Base-by-base conservation (phyloP, 2,329 filamentous ascomycete species). In the Trichophyton benhamiae region DNA sequence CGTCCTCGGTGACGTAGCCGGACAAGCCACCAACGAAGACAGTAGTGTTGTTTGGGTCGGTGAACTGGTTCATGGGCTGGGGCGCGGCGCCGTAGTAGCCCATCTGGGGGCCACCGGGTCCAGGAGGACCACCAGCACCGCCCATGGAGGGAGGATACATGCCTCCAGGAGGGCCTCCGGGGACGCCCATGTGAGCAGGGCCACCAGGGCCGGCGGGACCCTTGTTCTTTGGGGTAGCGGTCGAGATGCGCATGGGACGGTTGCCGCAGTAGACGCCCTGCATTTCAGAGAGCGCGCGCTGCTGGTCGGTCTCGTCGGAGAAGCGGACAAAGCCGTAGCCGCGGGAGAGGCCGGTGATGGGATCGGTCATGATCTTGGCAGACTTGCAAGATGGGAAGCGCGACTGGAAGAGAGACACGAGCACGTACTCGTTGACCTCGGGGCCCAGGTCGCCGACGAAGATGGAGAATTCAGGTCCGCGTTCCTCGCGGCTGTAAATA, bases 331-430 rank as follows among this genome's bases (percentile, higher is more conserved):
- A 99, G 55, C 94, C 94, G 71, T 99, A 99, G 61, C 94, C 94
- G 65, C 94, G 91, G 66, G 91, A 96, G 83, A 97, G 92, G 69
- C 94, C 94, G 66, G 88, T 95, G 77, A 97, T 94, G 64, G 94
- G 92, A 72, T 99, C 94, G 64, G 92, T 96, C 94, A 99, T 99
- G 77, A 99, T 99, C 83, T 99, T 99, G 71, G 94, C 94, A 42
- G 91, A 96, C 81, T 97, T 97, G 88, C 92, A 97, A 7, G 91
- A 95, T 0, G 88, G 88, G 81, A 95, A 99, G 64, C 92, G 90
- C 72, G 86, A 87, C 79, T 97, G 92, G 83, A 99, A 99, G 58
- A 99, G 86, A 27, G 91, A 95, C 60, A 97, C 92, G 63, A 99
- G 82, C 62, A 97, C 92, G 71, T 95, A 97, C 79, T 99, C 94